Conservation (phyloP, 2,329 filamentous ascomycete genomes). For the Fusarium nygamai region DNA sequence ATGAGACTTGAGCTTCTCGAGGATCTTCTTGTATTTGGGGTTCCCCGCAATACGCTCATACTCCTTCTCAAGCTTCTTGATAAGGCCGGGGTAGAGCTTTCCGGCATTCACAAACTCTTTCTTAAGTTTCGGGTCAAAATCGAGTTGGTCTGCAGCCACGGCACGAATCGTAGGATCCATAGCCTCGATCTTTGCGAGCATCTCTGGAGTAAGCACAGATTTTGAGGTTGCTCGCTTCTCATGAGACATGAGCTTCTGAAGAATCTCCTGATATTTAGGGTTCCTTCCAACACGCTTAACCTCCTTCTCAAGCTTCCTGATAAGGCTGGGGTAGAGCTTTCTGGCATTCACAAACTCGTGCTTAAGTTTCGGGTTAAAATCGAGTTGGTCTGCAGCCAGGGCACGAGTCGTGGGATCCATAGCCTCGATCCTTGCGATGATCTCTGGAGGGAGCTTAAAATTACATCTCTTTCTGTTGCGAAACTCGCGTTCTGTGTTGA, state of each 20-base stretch:
- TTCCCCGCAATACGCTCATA: background rate
- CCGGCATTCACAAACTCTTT: background rate
- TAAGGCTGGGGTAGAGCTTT: background rate
- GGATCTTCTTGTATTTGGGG: background rate
- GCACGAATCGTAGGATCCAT: background rate
- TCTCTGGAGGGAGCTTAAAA: background rate
- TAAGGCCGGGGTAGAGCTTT: background rate
- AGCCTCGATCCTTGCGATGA: background rate
- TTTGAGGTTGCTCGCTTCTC: background rate
- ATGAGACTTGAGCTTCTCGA: background rate
- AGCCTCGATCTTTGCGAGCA: background rate
- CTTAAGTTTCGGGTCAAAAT: background rate
- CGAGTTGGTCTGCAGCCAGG: background rate
- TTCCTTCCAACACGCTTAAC: background rate
- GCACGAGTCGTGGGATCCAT: background rate
- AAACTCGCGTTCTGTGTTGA: background rate
- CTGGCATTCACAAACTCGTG: background rate
- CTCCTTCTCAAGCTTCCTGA: slow-evolving; percentile 1
- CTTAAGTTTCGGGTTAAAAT: background rate
- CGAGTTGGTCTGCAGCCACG: background rate
- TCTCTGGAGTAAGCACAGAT: background rate
- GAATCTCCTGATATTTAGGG: background rate
- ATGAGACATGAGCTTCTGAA: background rate
- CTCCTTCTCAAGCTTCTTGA: slow-evolving; percentile 3
- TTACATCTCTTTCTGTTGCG: background rate